Conservation (phyloP, 805 yeast genomes). For the Nakazawaea peltata region DNA sequence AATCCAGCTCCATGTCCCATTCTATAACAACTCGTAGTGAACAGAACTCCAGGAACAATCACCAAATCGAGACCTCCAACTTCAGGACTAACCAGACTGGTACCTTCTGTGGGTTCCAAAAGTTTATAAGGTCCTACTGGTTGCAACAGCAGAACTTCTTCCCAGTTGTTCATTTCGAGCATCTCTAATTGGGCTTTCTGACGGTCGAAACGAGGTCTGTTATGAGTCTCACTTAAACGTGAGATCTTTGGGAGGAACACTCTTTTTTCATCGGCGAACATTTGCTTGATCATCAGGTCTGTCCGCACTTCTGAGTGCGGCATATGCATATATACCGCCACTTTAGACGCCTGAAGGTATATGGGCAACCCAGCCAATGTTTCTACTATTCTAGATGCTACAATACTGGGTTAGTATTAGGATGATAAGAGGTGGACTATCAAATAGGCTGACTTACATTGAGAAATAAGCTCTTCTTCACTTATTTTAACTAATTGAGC, state of each 20-base stretch:
- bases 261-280: conserved; percentile 40
- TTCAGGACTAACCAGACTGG: conserved; percentile 13
- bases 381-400: not conserved
- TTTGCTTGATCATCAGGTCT: conserved; percentile 35
- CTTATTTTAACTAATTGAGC: not conserved
- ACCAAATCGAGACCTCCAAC: conserved; percentile 55
- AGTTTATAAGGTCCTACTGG: conserved; percentile 67
- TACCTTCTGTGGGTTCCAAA: conserved; percentile 49
- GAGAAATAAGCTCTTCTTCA: conserved; percentile 3
- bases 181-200: conserved; percentile 47
- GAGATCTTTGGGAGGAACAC: conserved; percentile 52
- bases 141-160: conserved; percentile 34
- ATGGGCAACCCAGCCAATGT: conserved; percentile 15
- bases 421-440: too few species aligned
- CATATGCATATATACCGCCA: conserved; percentile 77
- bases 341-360: conserved; percentile 33
- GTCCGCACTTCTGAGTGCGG: conserved; percentile 66
- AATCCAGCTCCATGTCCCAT: conserved; percentile 93
- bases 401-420: not conserved
- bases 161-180: conserved; percentile 34
- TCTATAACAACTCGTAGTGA: conserved; percentile 39
- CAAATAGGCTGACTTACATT: conserved; percentile 6
- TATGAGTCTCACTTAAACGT: conserved; percentile 19
- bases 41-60: conserved; percentile 83
- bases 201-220: conserved; percentile 15